Evolutionary conservation across 2,329 filamentous ascomycete genomes (phyloP), one percentile per base, ranked within the genome.

Genomic region (Trichoderma pleuroti): DNA sequence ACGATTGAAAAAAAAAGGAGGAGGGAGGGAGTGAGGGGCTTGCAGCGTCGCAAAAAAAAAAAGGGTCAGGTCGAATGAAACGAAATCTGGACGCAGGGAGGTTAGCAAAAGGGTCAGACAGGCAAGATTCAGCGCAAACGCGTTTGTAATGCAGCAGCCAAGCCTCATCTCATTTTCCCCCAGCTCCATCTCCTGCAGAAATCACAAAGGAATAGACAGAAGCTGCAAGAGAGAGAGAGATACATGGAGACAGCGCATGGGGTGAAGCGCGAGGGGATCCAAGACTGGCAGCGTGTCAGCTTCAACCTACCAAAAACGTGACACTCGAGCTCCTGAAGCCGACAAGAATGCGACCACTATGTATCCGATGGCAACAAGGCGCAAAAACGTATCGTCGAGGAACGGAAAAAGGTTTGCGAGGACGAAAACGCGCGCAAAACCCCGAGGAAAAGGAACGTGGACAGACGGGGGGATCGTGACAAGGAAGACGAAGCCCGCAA

Each of bases 51-150:
- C 65, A 68, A 42, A 46, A 68, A 26, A 32, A 54, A 14, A 9
- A 49, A 21, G 21, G 26, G 34, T 67, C n/a, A 24, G 57, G 52
- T 32, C 42, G 36, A 46, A 32, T 49, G 64, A 65, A 54, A 65
- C 30, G 62, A 46, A 54, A 36, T 52, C 56, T 59, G 54, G 36
- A 67, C 59, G 64, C 64, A 67, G 54, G 64, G 64, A 34, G 28
- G 52, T 59, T 59, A 67, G 34, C 64, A 32, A 42, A 30, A 46
- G 18, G 24, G 32, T 11, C 21, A 30, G 34, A n/a, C 64, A 68
- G 65, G 60, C 26, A 0, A 60, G 28, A 30, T n/a, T 52, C 54
- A 60, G n/a, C 26, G n/a, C 36, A 68, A 52, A 46, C 54, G 64
- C 64, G 63, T 66, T 66, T 30, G 10, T 24, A 54, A 39, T 32